phyloP scores from a whole-genome alignment of 345 rosid genomes.

The Eucalyptus grandis region DNA sequence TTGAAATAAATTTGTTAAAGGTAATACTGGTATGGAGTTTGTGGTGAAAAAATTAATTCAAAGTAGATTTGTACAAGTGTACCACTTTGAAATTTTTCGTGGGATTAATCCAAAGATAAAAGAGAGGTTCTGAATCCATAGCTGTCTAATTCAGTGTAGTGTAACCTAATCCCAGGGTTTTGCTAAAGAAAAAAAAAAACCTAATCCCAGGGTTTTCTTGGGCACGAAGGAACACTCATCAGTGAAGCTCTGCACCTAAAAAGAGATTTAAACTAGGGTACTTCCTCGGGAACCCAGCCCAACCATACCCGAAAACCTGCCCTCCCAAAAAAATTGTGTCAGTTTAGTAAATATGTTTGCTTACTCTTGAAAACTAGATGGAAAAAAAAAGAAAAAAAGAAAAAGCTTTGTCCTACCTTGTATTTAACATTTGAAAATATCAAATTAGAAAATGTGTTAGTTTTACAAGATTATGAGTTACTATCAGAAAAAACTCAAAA shows the following conservation, averaged over 20 bases:
- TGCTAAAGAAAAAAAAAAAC: neutral
- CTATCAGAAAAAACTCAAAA: too few relatives aligned
- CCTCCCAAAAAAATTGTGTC: neutral
- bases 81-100: rapidly evolving
- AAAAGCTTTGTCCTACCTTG: neutral
- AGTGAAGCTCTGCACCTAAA: neutral
- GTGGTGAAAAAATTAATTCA: too few relatives aligned
- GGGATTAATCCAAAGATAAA: neutral
- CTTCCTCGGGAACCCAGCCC: neutral
- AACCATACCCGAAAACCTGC: neutral
- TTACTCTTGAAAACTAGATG: neutral
- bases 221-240: neutral
- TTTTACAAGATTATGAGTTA: too few relatives aligned
- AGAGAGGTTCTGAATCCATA: neutral
- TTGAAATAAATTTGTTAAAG: neutral
- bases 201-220: neutral
- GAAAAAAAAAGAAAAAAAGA: too few relatives aligned
- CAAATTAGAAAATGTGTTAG: neutral
- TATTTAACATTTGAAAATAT: too few relatives aligned
- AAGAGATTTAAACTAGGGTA: neutral
- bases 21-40: rapidly evolving
- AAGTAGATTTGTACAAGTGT: too few relatives aligned
- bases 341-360: neutral
- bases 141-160: neutral
- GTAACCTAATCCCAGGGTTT: neutral